Conservation (phyloP, 805 yeast species). For the Wickerhamomyces canadensis region DNA sequence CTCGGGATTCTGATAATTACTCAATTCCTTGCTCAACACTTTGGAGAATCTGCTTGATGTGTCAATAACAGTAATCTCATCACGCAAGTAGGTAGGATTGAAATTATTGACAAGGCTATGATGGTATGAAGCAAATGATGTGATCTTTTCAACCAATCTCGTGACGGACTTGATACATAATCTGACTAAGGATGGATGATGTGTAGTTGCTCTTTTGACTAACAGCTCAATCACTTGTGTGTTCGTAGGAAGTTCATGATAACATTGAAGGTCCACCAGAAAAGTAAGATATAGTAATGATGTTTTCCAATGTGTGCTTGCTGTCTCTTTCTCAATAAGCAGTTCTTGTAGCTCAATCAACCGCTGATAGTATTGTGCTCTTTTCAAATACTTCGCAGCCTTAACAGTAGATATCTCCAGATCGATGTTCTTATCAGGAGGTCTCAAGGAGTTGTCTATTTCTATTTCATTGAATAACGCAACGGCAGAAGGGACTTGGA, state of each 20-base stretch:
- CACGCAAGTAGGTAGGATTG: conserved; percentile 30
- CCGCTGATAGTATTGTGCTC: conserved; percentile 34
- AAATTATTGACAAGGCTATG: conserved; percentile 42
- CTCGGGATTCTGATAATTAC: conserved; percentile 37
- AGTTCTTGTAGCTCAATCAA: conserved; percentile 38
- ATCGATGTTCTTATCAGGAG: conserved; percentile 55
- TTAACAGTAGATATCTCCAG: conserved; percentile 53
- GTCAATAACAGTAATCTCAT: conserved; percentile 36
- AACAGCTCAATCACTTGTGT: conserved; percentile 37
- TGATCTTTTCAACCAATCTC: conserved; percentile 42
- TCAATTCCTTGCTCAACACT: conserved; percentile 46
- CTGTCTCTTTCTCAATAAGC: conserved; percentile 23
- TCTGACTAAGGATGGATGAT: conserved; percentile 64
- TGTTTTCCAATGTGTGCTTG: conserved; percentile 51
- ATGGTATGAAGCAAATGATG: conserved; percentile 37
- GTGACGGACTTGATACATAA: conserved; percentile 56
- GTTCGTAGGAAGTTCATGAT: conserved; percentile 41
- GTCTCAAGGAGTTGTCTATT: conserved; percentile 41
- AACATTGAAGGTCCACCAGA: conserved; percentile 47
- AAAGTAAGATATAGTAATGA: conserved; percentile 43
- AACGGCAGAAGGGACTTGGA: conserved; percentile 46
- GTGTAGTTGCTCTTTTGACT: conserved; percentile 42
- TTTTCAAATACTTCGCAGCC: conserved; percentile 57
- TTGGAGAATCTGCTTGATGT: conserved; percentile 33
- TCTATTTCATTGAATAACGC: conserved; percentile 44